Evolutionary conservation across 2,329 filamentous ascomycete genomes (phyloP).

Genomic region (Xylariaceae sp.): DNA sequence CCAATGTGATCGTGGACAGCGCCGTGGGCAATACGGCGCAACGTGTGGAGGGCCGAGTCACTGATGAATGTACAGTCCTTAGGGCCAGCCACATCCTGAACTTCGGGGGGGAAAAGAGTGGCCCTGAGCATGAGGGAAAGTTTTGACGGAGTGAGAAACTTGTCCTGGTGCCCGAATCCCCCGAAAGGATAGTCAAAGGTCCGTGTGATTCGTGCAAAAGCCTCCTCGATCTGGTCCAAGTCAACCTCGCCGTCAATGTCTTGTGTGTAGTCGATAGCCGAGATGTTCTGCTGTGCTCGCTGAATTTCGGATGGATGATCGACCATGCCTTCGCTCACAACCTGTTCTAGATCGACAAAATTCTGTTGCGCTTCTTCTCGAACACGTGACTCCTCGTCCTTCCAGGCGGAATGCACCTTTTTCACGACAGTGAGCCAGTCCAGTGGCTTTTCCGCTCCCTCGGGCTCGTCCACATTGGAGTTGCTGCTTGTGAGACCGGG

Average conservation of each 20-base stretch:
- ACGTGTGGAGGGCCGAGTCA: conserved; percentile 80
- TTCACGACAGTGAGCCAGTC: conserved; percentile 83
- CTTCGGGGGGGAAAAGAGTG: conserved; percentile 71
- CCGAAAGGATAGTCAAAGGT: conserved; percentile 82
- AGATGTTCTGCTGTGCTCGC: neutral
- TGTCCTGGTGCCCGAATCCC: conserved; percentile 82
- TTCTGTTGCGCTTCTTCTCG: conserved; percentile 85
- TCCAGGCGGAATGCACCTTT: conserved; percentile 79
- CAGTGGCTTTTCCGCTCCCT: conserved; percentile 65
- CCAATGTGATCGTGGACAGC: conserved; percentile 64
- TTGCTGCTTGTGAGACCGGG: conserved; percentile 62
- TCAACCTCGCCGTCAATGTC: conserved; percentile 75
- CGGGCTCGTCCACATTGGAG: conserved; percentile 48
- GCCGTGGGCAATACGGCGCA: conserved; percentile 72
- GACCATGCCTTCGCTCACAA: conserved; percentile 78
- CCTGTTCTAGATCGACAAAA: conserved; percentile 79
- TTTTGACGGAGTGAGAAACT: conserved; percentile 89
- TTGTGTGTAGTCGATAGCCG: conserved; percentile 34
- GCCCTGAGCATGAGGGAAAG: conserved; percentile 82
- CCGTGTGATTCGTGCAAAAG: conserved; percentile 77
- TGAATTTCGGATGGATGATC: conserved; percentile 36
- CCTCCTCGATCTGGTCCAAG: conserved; percentile 89
- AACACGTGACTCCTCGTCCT: conserved; percentile 82
- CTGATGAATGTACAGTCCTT: conserved; percentile 76
- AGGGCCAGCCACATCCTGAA: conserved; percentile 86